phyloP scores from a whole-genome alignment of 148 eudicot species.

The Nepenthes gracilis region DNA sequence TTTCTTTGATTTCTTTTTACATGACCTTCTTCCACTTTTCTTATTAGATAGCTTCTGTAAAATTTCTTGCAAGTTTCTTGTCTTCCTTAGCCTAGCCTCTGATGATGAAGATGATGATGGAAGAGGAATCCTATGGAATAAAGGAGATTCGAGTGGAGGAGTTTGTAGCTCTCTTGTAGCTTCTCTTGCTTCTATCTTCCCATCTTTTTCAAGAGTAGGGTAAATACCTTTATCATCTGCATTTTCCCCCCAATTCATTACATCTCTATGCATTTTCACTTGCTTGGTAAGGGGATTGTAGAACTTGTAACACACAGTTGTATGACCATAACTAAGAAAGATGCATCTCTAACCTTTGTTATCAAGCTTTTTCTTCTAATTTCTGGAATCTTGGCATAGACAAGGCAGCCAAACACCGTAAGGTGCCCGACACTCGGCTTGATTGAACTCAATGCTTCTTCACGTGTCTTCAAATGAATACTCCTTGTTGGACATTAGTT shows the following conservation, averaged over 20 bases:
- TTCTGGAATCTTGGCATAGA: conserved; percentile 3
- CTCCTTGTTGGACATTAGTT: conserved; percentile 2
- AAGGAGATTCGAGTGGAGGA: no score
- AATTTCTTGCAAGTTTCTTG: no score
- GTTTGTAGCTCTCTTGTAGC: no score
- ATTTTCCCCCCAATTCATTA: no score
- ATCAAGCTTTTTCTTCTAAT: neutral
- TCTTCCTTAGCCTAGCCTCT: neutral
- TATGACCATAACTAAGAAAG: neutral
- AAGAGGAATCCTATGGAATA: neutral
- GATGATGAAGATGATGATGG: neutral
- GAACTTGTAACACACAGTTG: neutral
- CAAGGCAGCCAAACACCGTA: conserved; percentile 5
- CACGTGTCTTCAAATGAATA: neutral
- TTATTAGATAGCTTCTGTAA: conserved; percentile 1
- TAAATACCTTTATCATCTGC: neutral
- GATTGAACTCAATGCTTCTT: conserved; percentile 5
- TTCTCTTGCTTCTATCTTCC: neutral
- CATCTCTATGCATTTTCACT: conserved; percentile 1
- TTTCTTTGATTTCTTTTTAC: conserved; percentile 4
- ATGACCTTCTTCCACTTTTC: conserved; percentile 1
- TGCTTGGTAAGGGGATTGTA: neutral
- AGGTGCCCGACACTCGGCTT: conserved; percentile 6
- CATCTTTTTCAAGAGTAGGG: no score
- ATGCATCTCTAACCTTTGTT: neutral